Evolutionary conservation across 2,329 filamentous ascomycete genomes (phyloP).

Genomic region (Aureobasidium sp.): DNA sequence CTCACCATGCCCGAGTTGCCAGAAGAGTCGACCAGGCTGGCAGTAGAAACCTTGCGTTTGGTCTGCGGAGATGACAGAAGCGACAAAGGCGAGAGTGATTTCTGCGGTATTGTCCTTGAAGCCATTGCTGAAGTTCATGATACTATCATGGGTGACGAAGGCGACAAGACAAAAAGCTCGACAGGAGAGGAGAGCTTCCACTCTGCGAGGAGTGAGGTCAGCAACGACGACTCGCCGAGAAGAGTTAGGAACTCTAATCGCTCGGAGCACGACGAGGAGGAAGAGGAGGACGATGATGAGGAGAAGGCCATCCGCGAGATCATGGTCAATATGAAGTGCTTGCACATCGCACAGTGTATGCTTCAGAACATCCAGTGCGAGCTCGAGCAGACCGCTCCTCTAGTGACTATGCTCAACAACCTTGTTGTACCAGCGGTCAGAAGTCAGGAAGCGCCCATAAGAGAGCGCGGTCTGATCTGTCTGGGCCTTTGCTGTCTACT

Average conservation of each 20-base stretch:
- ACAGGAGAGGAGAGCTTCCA: conserved; percentile 74
- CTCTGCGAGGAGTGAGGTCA: conserved; percentile 81
- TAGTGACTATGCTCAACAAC: conserved; percentile 98
- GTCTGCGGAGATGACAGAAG: conserved; percentile 71
- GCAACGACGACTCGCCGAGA: conserved; percentile 45
- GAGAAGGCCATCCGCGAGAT: conserved; percentile 80
- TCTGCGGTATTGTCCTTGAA: conserved; percentile 80
- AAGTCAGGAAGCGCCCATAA: conserved; percentile 84
- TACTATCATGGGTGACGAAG: conserved; percentile 67
- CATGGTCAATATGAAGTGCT: conserved; percentile 95
- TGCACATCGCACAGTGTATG: conserved; percentile 97
- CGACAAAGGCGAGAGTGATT: conserved; percentile 68
- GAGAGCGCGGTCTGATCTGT: conserved; percentile 83
- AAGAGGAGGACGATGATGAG: conserved; percentile 54
- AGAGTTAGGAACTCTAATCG: conserved; percentile 35
- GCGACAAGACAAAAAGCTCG: conserved; percentile 44
- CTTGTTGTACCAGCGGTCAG: conserved; percentile 91
- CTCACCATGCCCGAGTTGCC: conserved; percentile 81
- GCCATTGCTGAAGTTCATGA: conserved; percentile 96
- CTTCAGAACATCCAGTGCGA: conserved; percentile 84
- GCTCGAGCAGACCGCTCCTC: conserved; percentile 78
- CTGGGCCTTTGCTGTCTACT: conserved; percentile 86
- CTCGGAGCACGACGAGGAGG: conserved; percentile 55
- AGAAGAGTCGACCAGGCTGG: conserved; percentile 85
- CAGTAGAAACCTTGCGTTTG: conserved; percentile 70